A percentile compares a stretch with the other conserved stretches of the same genome.
phyloP scores from a whole-genome alignment of 352 stramenopile genomes.

The Globisporangium nodosum region DNA sequence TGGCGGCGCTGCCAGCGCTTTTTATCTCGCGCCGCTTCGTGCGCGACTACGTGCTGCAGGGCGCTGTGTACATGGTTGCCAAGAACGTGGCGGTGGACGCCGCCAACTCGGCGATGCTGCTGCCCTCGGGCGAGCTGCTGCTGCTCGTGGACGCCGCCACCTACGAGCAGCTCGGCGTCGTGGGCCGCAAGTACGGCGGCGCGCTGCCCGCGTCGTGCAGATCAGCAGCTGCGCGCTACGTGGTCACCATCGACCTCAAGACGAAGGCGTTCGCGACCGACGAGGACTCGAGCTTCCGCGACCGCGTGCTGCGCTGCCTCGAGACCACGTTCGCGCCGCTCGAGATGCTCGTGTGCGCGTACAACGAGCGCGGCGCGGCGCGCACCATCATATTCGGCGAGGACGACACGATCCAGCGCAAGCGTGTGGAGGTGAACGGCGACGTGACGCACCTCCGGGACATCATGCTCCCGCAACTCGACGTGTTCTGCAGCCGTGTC shows the following conservation, averaged over 20 bases:
- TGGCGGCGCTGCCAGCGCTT: conserved; percentile 40
- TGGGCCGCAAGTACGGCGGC: conserved; percentile 57
- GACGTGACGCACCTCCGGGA: conserved; percentile 31
- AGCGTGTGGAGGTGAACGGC: conserved; percentile 58
- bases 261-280: conserved; percentile 25
- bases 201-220: conserved; percentile 15
- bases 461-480: conserved; percentile 49
- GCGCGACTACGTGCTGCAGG: conserved; percentile 45
- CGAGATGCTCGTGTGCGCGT: conserved; percentile 72
- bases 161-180: conserved; percentile 67
- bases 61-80: conserved; percentile 61
- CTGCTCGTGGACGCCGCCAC: conserved; percentile 58
- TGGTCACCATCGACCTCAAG: conserved; percentile 59
- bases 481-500: conserved; percentile 26
- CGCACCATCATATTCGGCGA: conserved; percentile 72
- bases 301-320: conserved; percentile 44
- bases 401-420: conserved; percentile 52
- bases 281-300: conserved; percentile 10
- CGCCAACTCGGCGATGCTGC: conserved; percentile 54
- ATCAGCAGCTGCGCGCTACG: conserved; percentile 32
- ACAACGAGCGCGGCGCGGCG: conserved; percentile 49
- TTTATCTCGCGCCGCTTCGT: conserved; percentile 62
- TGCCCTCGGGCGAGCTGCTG: conserved; percentile 60
- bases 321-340: conserved; percentile 43
- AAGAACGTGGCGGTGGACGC: conserved; percentile 73